Evolutionary conservation across 176 grass and related monocot genomes (phyloP), one percentile per base, ranked within the genome.

Genomic region (Saccharum spontaneum): DNA sequence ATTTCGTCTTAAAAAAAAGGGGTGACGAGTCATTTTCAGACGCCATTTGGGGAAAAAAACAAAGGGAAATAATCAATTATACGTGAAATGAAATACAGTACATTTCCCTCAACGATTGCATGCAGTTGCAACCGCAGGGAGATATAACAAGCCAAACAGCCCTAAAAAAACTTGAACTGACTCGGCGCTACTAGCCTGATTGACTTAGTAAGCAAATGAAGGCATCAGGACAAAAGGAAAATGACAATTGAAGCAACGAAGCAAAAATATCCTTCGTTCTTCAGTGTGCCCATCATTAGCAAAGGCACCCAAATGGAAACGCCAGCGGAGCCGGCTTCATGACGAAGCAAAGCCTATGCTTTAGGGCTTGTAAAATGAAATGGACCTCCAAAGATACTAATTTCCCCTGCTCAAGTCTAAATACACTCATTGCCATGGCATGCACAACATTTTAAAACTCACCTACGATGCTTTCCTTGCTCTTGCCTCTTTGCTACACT

Each of bases 271-370:
- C 38, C 11, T 48, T 48, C n/a, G 24, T 31, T 33, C 52, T 72
- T 72, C 2, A 11, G 41, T 26, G 41, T n/a, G 30, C 6, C 30
- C 17, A 57, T 46, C 65, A 79, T 78, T 16, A 71, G 54, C 10
- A 10, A 50, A 71, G 57, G 68, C 16, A 16, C 10, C 68, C 84
- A 39, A 64, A 31, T 64, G 76, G 54, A 68, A 72, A 76, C 36
- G 31, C 10, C 41, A 65, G 2, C 1, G 6, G 26, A 57, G 61
- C 12, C 28, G 6, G 64, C 72, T 71, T 76, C 6, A 20, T 22
- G 30, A 18, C 67, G 8, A 69, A 69, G 79, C 49, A 82, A 61
- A 77, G 78, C 31, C n/a, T 28, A 65, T 26, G 39, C 40, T 22
- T 28, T 24, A 41, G 2, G 66, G 16, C 66, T 41, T 40, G 48